A percentile compares a stretch with the other conserved stretches of the same genome.
Evolutionary conservation across 2,329 filamentous ascomycete species (phyloP).

Genomic region (Penicillium vulpinum): DNA sequence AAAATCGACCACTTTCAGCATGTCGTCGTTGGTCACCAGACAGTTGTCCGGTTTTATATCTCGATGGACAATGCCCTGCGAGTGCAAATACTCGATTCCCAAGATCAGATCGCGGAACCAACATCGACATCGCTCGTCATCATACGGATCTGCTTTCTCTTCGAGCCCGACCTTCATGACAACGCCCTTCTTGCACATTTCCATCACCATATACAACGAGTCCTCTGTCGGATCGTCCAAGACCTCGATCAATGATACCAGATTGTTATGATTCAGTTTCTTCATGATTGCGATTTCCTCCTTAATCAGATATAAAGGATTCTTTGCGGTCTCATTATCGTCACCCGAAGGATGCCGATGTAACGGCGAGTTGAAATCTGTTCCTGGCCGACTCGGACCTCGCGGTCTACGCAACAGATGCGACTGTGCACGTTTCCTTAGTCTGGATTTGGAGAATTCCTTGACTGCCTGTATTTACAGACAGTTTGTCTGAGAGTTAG

Average conservation of each 20-base stretch:
- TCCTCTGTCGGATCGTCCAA: conserved; percentile 94
- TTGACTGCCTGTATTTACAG: conserved; percentile 72
- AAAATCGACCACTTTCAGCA: conserved; percentile 97
- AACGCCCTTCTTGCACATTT: conserved; percentile 98
- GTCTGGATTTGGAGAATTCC: conserved; percentile 90
- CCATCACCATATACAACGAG: conserved; percentile 96
- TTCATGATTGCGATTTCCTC: conserved; percentile 99
- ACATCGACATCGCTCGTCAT: conserved; percentile 75
- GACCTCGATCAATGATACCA: conserved; percentile 92
- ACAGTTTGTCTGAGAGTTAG: conserved; percentile 13
- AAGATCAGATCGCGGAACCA: conserved; percentile 96
- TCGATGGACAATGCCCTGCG: conserved; percentile 89
- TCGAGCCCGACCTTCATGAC: conserved; percentile 95
- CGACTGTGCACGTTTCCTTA: conserved; percentile 87
- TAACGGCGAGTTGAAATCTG: conserved; percentile 63
- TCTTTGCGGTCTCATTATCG: conserved; percentile 58
- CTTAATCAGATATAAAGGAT: conserved; percentile 81
- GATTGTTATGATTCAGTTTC: conserved; percentile 89
- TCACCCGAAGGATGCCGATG: conserved; percentile 59
- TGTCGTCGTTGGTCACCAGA: conserved; percentile 81
- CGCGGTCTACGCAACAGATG: conserved; percentile 72
- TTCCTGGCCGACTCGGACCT: conserved; percentile 53
- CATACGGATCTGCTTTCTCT: conserved; percentile 77
- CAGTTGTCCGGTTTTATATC: conserved; percentile 99
- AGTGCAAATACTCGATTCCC: conserved; percentile 93